These are phyloP conservation scores for Eustoma russellianum DNA, from an alignment of 257 asterid species.

Conservation along the genomic window DNA sequence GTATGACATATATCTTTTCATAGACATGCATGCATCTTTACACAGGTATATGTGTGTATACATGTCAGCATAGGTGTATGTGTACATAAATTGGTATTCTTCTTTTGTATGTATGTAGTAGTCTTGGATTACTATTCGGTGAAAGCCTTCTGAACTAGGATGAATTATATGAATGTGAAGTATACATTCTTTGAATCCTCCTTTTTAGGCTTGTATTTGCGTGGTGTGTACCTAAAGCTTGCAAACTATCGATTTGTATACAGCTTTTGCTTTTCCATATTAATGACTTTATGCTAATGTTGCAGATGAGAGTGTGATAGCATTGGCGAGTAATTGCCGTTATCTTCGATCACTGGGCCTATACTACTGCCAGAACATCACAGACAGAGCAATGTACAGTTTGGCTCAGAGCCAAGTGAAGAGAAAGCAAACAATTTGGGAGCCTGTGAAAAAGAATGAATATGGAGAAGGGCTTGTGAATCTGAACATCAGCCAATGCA, in stretches of 20 bases:
- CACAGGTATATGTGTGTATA: no score
- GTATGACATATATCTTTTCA: no score
- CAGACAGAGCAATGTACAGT: slow-evolving; percentile 86
- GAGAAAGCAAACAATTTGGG: slow-evolving; percentile 53
- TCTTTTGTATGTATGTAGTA: no score
- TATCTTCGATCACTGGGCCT: slow-evolving; percentile 75
- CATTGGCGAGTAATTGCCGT: slow-evolving; percentile 74
- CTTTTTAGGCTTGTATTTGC: not conserved
- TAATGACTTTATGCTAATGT: not conserved
- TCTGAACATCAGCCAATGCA: slow-evolving; percentile 95
- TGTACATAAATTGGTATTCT: no score
- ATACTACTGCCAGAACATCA: slow-evolving; percentile 83
- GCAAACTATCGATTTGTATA: no score
- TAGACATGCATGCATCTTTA: no score
- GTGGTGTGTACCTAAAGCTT: not conserved
- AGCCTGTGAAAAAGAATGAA: slow-evolving; percentile 52
- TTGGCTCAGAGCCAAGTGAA: slow-evolving; percentile 71
- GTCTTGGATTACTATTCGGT: no score
- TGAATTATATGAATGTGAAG: no score
- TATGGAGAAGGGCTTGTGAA: slow-evolving; percentile 76
- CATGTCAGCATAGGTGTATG: no score
- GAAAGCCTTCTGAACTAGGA: no score
- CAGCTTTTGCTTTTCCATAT: not conserved
- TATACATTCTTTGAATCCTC: not conserved
- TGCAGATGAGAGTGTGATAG: slow-evolving; percentile 82